Conservation (phyloP, 2,329 filamentous ascomycete species). For the Nannizziopsis arthrosporioides region DNA sequence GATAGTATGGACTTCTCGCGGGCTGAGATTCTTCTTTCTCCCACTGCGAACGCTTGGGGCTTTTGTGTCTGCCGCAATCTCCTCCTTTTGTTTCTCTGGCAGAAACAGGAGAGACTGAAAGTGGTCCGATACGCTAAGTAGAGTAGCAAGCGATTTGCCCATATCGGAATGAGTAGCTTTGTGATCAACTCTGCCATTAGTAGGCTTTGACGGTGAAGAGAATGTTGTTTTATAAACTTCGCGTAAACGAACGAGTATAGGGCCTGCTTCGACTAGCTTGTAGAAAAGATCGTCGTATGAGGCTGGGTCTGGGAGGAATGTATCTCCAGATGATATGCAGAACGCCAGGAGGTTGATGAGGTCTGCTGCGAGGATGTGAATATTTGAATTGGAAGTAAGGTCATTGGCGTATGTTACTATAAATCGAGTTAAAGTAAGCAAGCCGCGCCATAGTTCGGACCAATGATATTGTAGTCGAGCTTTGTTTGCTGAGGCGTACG, state of each 20-base stretch:
- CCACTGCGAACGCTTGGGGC: slow-evolving; percentile 17
- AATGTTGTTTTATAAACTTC: slow-evolving; percentile 52
- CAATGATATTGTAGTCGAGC: slow-evolving; percentile 82
- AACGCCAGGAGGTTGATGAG: slow-evolving; percentile 75
- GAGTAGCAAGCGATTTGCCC: slow-evolving; percentile 29
- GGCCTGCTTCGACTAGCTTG: slow-evolving; percentile 87
- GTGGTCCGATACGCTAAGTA: slow-evolving; percentile 67
- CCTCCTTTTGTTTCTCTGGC: slow-evolving; percentile 41
- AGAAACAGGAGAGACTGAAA: slow-evolving; percentile 66
- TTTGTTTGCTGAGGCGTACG: slow-evolving; percentile 69
- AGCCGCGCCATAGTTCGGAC: slow-evolving; percentile 83
- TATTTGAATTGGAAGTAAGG: slow-evolving; percentile 55
- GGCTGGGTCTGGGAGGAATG: slow-evolving; percentile 74
- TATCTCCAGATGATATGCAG: slow-evolving; percentile 73
- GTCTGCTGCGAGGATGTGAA: slow-evolving; percentile 62
- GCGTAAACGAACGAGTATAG: slow-evolving; percentile 69
- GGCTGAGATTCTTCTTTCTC: slow-evolving; percentile 55
- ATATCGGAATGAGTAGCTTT: slow-evolving; percentile 16
- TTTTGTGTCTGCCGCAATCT: slow-evolving; percentile 21
- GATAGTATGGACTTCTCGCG: slow-evolving; percentile 71
- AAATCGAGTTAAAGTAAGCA: slow-evolving; percentile 81
- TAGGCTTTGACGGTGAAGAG: slow-evolving; percentile 5
- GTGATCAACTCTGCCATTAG: slow-evolving; percentile 13
- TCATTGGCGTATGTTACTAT: slow-evolving; percentile 75
- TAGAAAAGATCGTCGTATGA: slow-evolving; percentile 97